Base-by-base conservation (phyloP, 129 eudicot species). In the Chrysanthemum lavandulifolium region DNA sequence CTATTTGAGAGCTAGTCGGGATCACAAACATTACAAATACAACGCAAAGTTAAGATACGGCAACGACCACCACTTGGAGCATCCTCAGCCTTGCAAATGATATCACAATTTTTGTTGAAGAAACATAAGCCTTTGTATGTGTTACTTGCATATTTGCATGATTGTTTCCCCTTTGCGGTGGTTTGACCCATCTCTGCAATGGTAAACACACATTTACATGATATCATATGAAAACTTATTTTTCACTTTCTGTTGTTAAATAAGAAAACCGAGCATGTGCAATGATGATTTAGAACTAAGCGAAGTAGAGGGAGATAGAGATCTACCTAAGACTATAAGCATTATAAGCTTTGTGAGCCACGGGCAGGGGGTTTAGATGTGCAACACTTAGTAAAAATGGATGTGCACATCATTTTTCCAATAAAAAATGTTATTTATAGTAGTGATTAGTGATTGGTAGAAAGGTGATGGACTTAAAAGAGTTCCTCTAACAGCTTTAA, bases 401-500 rank as follows among this genome's bases (percentile, higher is more conserved):
- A 18, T 43, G 72, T 55, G 19, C 60, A 0, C 23, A 6, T 55
- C 23, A 36, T 54, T 54, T 53, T 15, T 54, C 60, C 23, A 13
- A 36, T 36, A 5, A 31, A 36, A 36, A 36, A 36, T 2, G 8
- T 36, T 36, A 36, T 36, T 36, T 36, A 1, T 36, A 5, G 45
- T 36, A 36, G 45, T 5, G 45, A 36, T 36, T 3, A 31, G 40
- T 31, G 6, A 31, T 31, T 31, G 5, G 40, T 31, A 13, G n/a
- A n/a, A n/a, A n/a, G n/a, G n/a, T n/a, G n/a, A n/a, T 45, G 21
- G 58, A 23, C 54, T 70, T 71, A 88, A 78, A 91, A 84, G 36
- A 88, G 93, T 88, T 88, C 97, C 87, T 91, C 93, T 54, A 93
- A 88, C n/a, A n/a, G n/a, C n/a, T n/a, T n/a, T n/a, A n/a, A n/a